Evolutionary conservation across 2,329 filamentous ascomycete species (phyloP).

Genomic region (Verticillium nubilum): DNA sequence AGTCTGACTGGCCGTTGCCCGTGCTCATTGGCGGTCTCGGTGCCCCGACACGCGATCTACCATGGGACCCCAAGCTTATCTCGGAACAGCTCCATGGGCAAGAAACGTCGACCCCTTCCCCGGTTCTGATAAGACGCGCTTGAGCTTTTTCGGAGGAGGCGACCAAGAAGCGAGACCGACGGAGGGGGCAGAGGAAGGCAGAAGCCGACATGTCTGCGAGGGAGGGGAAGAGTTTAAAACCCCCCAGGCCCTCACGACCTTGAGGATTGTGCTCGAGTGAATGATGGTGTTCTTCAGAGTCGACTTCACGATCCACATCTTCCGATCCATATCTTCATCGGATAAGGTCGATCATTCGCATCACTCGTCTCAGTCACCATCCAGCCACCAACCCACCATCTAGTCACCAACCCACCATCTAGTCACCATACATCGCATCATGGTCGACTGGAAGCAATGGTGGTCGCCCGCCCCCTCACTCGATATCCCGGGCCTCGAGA

Average conservation of each 20-base stretch:
- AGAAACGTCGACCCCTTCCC: background rate
- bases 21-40: background rate
- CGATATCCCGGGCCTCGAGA: slow-evolving; percentile 25
- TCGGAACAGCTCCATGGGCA: too few species aligned
- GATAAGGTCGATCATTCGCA: background rate
- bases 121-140: background rate
- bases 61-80: background rate
- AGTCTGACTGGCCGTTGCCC: background rate
- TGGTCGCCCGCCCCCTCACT: slow-evolving; percentile 19
- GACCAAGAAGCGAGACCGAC: background rate
- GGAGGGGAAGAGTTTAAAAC: background rate
- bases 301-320: background rate
- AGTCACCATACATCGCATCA: background rate
- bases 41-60: background rate
- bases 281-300: background rate
- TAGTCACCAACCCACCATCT: background rate
- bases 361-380: too few species aligned
- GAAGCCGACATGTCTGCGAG: background rate
- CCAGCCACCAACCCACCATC: too few species aligned
- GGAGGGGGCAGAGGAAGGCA: background rate
- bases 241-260: background rate
- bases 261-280: background rate
- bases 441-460: slow-evolving; percentile 12
- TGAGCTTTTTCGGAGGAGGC: background rate
- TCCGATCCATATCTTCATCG: background rate